Conservation (phyloP, 1,284 basidiomycete genomes). For the Tilletiaria anomala region DNA sequence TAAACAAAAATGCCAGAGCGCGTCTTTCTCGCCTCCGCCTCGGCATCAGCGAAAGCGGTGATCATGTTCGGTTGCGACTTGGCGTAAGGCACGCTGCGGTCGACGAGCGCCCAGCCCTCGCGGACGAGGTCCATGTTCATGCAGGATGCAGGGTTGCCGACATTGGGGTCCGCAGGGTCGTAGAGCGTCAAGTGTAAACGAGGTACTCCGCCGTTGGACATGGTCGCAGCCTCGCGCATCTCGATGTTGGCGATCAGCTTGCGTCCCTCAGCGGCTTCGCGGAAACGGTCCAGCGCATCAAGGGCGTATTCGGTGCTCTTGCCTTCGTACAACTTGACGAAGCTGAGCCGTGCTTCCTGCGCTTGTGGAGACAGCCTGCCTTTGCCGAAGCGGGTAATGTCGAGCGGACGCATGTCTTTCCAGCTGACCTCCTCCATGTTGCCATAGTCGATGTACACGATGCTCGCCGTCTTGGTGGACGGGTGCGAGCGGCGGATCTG, state of each 20-base stretch:
- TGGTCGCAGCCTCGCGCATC: slow-evolving; percentile 14
- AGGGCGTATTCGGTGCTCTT: slow-evolving; percentile 22
- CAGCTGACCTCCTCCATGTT: slow-evolving; percentile 20
- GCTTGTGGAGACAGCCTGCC: slow-evolving; percentile 15
- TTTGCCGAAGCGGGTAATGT: slow-evolving; percentile 17
- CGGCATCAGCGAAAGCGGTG: slow-evolving; percentile 10
- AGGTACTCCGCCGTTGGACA: too few relatives aligned
- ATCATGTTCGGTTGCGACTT: slow-evolving; percentile 14
- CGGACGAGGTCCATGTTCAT: slow-evolving; percentile 20
- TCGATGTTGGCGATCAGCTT: slow-evolving; percentile 35
- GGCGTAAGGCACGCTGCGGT: slow-evolving; percentile 21
- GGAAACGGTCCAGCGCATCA: slow-evolving; percentile 24
- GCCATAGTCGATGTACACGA: slow-evolving; percentile 27
- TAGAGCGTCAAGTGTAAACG: slow-evolving; percentile 20
- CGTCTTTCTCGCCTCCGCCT: slow-evolving; percentile 14
- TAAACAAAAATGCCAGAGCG: slow-evolving; percentile 26
- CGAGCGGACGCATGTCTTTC: slow-evolving; percentile 18
- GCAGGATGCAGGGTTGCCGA: slow-evolving; percentile 15
- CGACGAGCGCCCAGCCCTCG: slow-evolving; percentile 23
- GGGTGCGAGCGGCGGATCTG: slow-evolving; percentile 13
- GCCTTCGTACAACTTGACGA: slow-evolving; percentile 21
- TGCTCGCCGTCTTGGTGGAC: slow-evolving; percentile 13
- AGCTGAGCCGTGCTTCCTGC: slow-evolving; percentile 21
- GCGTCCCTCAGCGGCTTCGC: slow-evolving; percentile 16
- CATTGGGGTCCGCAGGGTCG: slow-evolving; percentile 17